Evolutionary conservation across 441 rosid genomes (phyloP), one percentile per base, ranked within the genome.

Genomic region (Corymbia calophylla): DNA sequence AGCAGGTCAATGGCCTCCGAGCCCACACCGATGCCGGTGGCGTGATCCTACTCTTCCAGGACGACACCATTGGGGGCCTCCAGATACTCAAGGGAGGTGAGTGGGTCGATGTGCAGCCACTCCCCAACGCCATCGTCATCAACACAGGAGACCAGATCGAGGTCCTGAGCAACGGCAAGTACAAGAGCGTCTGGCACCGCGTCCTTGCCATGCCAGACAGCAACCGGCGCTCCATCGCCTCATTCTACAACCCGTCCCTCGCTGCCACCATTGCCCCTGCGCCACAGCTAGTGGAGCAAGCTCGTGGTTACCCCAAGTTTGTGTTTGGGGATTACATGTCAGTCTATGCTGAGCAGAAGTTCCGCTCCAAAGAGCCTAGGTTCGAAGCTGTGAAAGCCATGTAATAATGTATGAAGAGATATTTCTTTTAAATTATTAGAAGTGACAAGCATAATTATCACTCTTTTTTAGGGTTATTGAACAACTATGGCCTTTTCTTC

Each of bases 1-100:
- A 97, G 91, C 95, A 89, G 3, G 93, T 95, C 48, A 91, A 89
- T n/a, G 99, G 98, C 31, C 98, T 97, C 49, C 89, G 99, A 86
- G 95, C 98, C 55, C 99, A 97, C 94, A 97, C 99, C 2, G 99
- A 97, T 89, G 99, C 99, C 2, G 99, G 99, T 2, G 99, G 98
- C 1, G 95, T 97, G 49, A 95, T 97, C 93, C 89, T 97, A 81
- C 93, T 97, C 91, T 96, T 95, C 93, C 99, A 97, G 88, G 99
- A 97, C 49, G 99, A 97, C 58, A 60, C 89, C 81, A 92, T 96
- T 0, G 96, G 97, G 8, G 99, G 99, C 56, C 98, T 97, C 56
- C 98, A 97, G 88, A 91, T 97, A 70, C 96, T 97, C 85, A 97
- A 97, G 93, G 97, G 94, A 10, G 96, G 94, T 19, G 88, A 92